Percentiles rank a stretch among this genome's conserved stretches.
phyloP scores from a whole-genome alignment of 1,139 yeast species.

The Petasospora fabianii region DNA sequence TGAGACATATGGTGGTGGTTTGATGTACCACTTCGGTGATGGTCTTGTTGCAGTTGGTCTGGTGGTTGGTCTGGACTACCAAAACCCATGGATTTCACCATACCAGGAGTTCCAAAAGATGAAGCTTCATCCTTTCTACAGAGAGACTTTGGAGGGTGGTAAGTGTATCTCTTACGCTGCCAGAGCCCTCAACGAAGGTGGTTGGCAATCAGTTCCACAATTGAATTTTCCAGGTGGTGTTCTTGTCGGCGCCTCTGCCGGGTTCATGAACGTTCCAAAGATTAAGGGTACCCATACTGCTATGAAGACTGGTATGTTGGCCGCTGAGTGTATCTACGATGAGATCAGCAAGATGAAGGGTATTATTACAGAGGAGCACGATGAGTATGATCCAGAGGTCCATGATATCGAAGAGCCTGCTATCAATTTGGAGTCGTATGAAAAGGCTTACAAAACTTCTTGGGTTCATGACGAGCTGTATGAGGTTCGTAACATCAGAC shows the following conservation, averaged over 20 bases:
- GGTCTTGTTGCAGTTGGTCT: constrained; percentile 86
- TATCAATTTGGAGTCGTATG: constrained; percentile 55
- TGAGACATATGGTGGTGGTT: constrained; percentile 91
- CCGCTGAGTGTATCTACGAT: constrained; percentile 81
- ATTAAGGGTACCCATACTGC: constrained; percentile 99
- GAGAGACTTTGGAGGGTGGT: constrained; percentile 77
- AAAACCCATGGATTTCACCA: constrained; percentile 91
- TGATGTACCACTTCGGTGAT: constrained; percentile 95
- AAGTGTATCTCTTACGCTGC: constrained; percentile 93
- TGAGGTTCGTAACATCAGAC: constrained; percentile 85
- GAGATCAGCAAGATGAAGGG: constrained; percentile 45
- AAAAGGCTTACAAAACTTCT: constrained; percentile 60
- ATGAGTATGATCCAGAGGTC: constrained; percentile 30
- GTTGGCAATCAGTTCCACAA: constrained; percentile 85
- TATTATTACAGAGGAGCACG: constrained; percentile 39
- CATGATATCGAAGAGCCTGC: constrained; percentile 38
- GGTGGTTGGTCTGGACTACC: constrained; percentile 88
- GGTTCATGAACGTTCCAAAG: constrained; percentile 94
- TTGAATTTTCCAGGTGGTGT: constrained; percentile 94
- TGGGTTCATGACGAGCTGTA: constrained; percentile 85
- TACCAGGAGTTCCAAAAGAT: constrained; percentile 92
- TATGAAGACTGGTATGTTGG: constrained; percentile 89
- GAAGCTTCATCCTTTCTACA: constrained; percentile 87
- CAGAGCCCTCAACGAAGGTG: constrained; percentile 94
- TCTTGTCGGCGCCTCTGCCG: constrained; percentile 92